Percentiles rank a stretch among this genome's conserved stretches.
Evolutionary conservation across 129 eudicot genomes (phyloP).

Genomic region (Daucus carota): DNA sequence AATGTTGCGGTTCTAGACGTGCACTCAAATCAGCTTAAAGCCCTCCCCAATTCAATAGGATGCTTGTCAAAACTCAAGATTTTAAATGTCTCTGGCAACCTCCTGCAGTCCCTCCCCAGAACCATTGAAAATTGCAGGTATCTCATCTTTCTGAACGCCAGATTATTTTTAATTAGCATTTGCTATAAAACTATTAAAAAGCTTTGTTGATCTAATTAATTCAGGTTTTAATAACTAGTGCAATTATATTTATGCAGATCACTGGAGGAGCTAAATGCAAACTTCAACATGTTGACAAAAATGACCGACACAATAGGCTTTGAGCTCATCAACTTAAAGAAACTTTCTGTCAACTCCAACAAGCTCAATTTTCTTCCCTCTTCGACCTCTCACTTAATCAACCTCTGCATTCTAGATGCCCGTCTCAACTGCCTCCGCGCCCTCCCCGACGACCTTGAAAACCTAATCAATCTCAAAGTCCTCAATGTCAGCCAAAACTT

Average conservation of each 20-base stretch:
- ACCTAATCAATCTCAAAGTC: slow-evolving; percentile 56
- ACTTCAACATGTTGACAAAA: slow-evolving; percentile 56
- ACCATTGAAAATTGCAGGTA: slow-evolving; percentile 91
- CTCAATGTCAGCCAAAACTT: slow-evolving; percentile 87
- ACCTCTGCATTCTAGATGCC: slow-evolving; percentile 63
- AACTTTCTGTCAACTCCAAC: slow-evolving; percentile 80
- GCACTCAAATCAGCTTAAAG: neutral
- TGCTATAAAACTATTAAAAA: too few species aligned
- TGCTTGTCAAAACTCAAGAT: slow-evolving; percentile 75
- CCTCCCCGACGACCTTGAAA: slow-evolving; percentile 85
- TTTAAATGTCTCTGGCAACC: slow-evolving; percentile 74
- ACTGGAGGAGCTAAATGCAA: slow-evolving; percentile 68
- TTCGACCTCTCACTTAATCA: slow-evolving; percentile 70
- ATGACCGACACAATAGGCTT: slow-evolving; percentile 74
- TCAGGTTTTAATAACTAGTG: too few species aligned
- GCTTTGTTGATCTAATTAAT: too few species aligned
- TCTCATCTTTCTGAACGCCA: too few species aligned
- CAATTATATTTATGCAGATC: slow-evolving; percentile 14
- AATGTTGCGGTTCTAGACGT: neutral
- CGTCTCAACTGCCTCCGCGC: slow-evolving; percentile 76
- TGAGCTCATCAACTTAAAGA: slow-evolving; percentile 62
- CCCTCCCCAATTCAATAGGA: slow-evolving; percentile 78
- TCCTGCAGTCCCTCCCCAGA: slow-evolving; percentile 52
- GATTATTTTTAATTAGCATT: too few species aligned
- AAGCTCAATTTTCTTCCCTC: slow-evolving; percentile 60